These are phyloP conservation scores for Omphalotus guepiniiformis DNA, from an alignment of 768 basidiomycete genomes.

Conservation along the genomic window DNA sequence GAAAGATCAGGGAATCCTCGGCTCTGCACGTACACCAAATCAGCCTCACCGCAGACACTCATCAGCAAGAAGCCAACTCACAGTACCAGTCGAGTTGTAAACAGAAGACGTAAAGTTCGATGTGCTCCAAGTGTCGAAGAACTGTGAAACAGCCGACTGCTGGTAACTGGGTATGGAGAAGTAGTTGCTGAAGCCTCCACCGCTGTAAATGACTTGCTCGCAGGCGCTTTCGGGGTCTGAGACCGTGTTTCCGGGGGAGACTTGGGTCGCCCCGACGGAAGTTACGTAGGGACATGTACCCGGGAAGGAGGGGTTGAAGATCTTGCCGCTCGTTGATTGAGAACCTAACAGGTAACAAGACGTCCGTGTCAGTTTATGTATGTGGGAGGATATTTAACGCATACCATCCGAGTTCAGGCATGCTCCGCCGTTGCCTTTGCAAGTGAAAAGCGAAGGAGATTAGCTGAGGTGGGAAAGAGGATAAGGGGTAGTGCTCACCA, in stretches of 20 bases:
- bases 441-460: too few relatives aligned
- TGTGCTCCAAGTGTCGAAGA: slow-evolving; percentile 30
- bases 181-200: slow-evolving; percentile 35
- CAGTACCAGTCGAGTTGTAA: slow-evolving; percentile 43
- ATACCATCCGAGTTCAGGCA: slow-evolving; percentile 19
- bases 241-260: slow-evolving; percentile 38
- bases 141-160: slow-evolving; percentile 32
- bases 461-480: neutral
- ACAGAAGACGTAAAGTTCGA: slow-evolving; percentile 35
- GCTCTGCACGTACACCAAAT: too few relatives aligned
- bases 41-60: too few relatives aligned
- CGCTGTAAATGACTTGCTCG: slow-evolving; percentile 15
- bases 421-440: slow-evolving; percentile 22
- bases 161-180: slow-evolving; percentile 43
- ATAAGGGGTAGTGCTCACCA: slow-evolving; percentile 18
- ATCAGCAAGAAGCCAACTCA: slow-evolving; percentile 8
- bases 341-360: slow-evolving; percentile 10
- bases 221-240: slow-evolving; percentile 42
- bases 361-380: slow-evolving; percentile 7
- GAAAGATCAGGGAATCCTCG: slow-evolving; percentile 48
- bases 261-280: slow-evolving; percentile 48
- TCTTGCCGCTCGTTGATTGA: slow-evolving; percentile 14
- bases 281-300: slow-evolving; percentile 46
- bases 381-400: slow-evolving; percentile 4
- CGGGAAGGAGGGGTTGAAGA: slow-evolving; percentile 24